Base-by-base conservation (phyloP, 1,284 basidiomycete species). In the Laetiporus sulphureus region DNA sequence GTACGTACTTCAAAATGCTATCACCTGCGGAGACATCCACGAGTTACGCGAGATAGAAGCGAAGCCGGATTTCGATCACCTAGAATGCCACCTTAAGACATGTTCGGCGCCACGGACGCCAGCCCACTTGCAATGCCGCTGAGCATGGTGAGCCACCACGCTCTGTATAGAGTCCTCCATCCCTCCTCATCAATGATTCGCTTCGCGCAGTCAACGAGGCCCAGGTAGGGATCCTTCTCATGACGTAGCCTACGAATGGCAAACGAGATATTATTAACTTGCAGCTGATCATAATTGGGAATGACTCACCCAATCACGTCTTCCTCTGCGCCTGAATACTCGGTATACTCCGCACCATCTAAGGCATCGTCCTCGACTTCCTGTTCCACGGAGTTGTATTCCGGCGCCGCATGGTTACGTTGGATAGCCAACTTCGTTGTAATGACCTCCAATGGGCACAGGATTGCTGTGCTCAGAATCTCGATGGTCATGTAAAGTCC, bases 161-260 rank as follows among this genome's bases (percentile, higher is more conserved):
- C 91, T 33, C 91, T 77, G 60, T 88, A 92, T 46, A 94, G 63
- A 4, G 86, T 75, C 47, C 63, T 62, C 67, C 75, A 77, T 1
- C 91, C 91, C 61, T 94, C 91, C 62, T 94, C 91, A 38, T 85
- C 73, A n/a, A 85, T 61, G 31, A 93, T 88, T 54, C 81, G 75
- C 61, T 83, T 83, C 13, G 71, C 79, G 48, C 87, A 91, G 57
- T 93, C 88, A 11, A 79, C 57, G 33, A 92, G 62, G 5, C 91
- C 85, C 29, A 74, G 59, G 58, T 95, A 95, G n/a, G 91, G 90
- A 54, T 93, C 89, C 32, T 76, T 80, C 56, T 91, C 91, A 41
- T 78, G 82, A 48, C 91, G 76, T 49, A 93, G 63, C 11, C 83
- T 86, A 22, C 6, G 30, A 12, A 16, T 7, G 15, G 42, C 12